A percentile compares a stretch with the other conserved stretches of the same genome.
phyloP scores from a whole-genome alignment of 345 rosid genomes.

The Linum tenue region DNA sequence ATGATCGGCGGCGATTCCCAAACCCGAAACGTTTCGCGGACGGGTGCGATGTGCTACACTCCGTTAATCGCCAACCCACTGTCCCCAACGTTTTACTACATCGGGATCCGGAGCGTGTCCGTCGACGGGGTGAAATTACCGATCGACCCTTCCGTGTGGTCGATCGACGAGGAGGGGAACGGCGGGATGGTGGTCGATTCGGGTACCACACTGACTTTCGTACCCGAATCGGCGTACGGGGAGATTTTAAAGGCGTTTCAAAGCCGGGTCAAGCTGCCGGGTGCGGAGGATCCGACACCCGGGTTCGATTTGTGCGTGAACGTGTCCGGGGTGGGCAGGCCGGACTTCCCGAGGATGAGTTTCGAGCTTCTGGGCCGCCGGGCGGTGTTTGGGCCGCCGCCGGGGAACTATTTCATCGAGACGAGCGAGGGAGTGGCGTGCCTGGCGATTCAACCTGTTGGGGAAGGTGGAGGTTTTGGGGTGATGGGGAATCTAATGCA shows the following conservation, averaged over 20 bases:
- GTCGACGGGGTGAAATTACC: constrained; percentile 41
- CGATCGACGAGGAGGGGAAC: constrained; percentile 52
- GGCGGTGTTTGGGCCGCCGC: constrained; percentile 50
- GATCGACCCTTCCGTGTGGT: constrained; percentile 65
- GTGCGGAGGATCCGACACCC: constrained; percentile 27
- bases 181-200: constrained; percentile 87
- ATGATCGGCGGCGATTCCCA: constrained; percentile 32
- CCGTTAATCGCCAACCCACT: constrained; percentile 47
- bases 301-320: constrained; percentile 79
- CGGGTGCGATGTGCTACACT: constrained; percentile 35
- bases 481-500: constrained; percentile 94
- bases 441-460: constrained; percentile 53
- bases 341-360: constrained; percentile 49
- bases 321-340: constrained; percentile 33
- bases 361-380: constrained; percentile 37
- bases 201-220: constrained; percentile 60
- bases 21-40: constrained; percentile 11
- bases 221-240: constrained; percentile 46
- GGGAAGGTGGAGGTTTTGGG: constrained; percentile 39
- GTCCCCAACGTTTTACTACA: constrained; percentile 71
- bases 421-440: constrained; percentile 53
- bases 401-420: constrained; percentile 66
- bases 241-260: constrained; percentile 34
- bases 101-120: constrained; percentile 34
- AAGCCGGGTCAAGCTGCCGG: constrained; percentile 39